A percentile compares a stretch with the other conserved stretches of the same genome.
Conservation (phyloP, 345 rosid genomes). For the Trapa incisa region DNA sequence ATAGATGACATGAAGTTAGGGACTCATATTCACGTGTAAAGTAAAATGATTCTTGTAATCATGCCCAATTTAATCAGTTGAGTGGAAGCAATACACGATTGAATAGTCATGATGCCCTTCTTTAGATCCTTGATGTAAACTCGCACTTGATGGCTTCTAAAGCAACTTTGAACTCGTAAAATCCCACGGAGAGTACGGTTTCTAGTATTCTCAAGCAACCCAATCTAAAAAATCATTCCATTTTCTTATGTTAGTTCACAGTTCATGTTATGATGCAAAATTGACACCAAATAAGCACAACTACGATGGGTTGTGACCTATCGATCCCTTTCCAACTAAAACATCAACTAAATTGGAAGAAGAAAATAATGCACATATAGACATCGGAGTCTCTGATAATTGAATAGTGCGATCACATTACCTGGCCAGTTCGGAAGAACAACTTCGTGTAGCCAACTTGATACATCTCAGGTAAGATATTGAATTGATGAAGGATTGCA, state of each 20-base stretch:
- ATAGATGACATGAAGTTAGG: slow-evolving; percentile 12
- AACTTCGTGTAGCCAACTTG: slow-evolving; percentile 98
- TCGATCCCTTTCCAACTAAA: not conserved
- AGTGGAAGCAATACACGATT: slow-evolving; percentile 54
- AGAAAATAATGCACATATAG: not conserved
- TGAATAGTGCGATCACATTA: slow-evolving; percentile 9
- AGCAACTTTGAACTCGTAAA: slow-evolving; percentile 87
- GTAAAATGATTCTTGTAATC: not conserved
- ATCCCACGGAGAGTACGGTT: slow-evolving; percentile 93
- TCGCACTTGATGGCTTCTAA: slow-evolving; percentile 88
- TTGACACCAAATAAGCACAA: not conserved
- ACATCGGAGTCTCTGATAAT: not conserved
- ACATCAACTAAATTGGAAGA: not conserved
- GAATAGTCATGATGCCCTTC: slow-evolving; percentile 52
- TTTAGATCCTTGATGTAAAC: slow-evolving; percentile 40
- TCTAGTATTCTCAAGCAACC: slow-evolving; percentile 92
- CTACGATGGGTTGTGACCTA: not conserved
- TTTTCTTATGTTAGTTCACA: not conserved
- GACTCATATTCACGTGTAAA: not conserved
- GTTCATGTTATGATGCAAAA: not conserved
- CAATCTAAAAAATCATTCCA: slow-evolving; percentile 46
- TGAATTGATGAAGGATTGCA: slow-evolving; percentile 96
- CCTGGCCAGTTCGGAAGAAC: slow-evolving; percentile 98
- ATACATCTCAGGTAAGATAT: slow-evolving; percentile 95
- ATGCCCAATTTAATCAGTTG: not conserved